phyloP scores from a whole-genome alignment of 768 basidiomycete species.

The Lentinula lateritia region DNA sequence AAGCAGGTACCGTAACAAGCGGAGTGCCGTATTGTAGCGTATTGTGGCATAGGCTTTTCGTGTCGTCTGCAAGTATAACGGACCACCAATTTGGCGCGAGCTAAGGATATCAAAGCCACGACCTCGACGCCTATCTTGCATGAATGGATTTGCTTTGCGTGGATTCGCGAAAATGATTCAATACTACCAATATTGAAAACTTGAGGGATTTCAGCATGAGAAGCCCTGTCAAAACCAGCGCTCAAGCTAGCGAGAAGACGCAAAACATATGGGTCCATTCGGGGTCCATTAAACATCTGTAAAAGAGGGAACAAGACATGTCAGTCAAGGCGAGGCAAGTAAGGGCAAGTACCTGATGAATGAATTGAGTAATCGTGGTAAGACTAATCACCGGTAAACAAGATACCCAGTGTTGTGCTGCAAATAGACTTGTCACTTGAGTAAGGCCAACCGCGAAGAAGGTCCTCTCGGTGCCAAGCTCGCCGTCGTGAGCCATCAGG shows the following conservation, averaged over 20 bases:
- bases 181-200: slow-evolving; percentile 73
- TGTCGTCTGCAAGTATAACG: slow-evolving; percentile 97
- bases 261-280: slow-evolving; percentile 39
- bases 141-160: slow-evolving; percentile 91
- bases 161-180: slow-evolving; percentile 97
- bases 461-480: slow-evolving; percentile 81
- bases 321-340: slow-evolving; percentile 18
- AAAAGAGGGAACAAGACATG: slow-evolving; percentile 11
- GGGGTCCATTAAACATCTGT: slow-evolving; percentile 74
- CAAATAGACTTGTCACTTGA: too few relatives aligned
- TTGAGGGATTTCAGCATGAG: slow-evolving; percentile 83
- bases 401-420: slow-evolving; percentile 62
- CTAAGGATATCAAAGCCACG: slow-evolving; percentile 94
- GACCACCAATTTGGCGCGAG: slow-evolving; percentile 79
- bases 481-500: slow-evolving; percentile 42
- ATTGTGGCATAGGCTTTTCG: slow-evolving; percentile 79
- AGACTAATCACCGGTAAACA: slow-evolving; percentile 57
- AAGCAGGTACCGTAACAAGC: slow-evolving; percentile 67
- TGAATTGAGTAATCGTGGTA: slow-evolving; percentile 62
- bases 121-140: slow-evolving; percentile 66
- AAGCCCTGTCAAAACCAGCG: slow-evolving; percentile 95
- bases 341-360: slow-evolving; percentile 12
- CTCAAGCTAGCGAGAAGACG: slow-evolving; percentile 89
- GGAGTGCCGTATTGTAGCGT: slow-evolving; percentile 98
- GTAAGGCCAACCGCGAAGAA: slow-evolving; percentile 77